These are phyloP conservation scores for Myxozyma vanderwaltii DNA, from an alignment of 805 yeast genomes.

Conservation along the genomic window DNA sequence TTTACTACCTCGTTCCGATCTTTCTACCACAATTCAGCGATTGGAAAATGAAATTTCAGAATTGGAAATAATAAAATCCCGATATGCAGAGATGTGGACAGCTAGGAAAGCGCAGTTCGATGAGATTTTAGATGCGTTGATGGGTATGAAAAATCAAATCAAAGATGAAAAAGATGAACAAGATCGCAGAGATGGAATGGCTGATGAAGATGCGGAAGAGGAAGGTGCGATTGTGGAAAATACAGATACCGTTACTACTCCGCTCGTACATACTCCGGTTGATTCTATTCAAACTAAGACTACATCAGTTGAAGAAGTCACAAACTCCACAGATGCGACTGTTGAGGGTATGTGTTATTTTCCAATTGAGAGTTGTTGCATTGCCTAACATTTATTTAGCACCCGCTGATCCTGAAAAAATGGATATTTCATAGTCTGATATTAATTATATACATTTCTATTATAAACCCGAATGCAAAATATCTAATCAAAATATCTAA, in stretches of 20 bases:
- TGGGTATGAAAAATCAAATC: conserved; percentile 31
- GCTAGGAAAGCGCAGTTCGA: conserved; percentile 34
- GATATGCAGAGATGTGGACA: conserved; percentile 33
- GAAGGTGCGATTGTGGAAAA: conserved; percentile 8
- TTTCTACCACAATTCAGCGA: conserved; percentile 21
- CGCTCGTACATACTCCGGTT: too few relatives aligned
- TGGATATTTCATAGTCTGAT: not conserved
- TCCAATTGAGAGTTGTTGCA: not conserved
- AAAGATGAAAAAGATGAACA: conserved; percentile 32
- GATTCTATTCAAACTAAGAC: too few relatives aligned
- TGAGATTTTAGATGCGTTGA: conserved; percentile 33
- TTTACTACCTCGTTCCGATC: conserved; percentile 34
- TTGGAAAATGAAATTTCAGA: conserved; percentile 37
- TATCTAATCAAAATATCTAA: too few relatives aligned
- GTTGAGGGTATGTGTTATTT: not conserved
- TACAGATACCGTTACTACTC: too few relatives aligned
- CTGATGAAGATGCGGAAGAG: conserved; percentile 26
- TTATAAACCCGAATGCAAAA: too few relatives aligned
- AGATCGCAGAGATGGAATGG: conserved; percentile 28
- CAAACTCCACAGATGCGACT: too few relatives aligned
- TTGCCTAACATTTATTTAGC: not conserved
- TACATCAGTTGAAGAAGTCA: too few relatives aligned
- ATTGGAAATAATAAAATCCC: conserved; percentile 31
- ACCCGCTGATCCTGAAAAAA: conserved; percentile 1
- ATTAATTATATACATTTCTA: too few relatives aligned